Evolutionary conservation across 176 grass and related monocot genomes (phyloP).

Genomic region (Cenchrus americanus): DNA sequence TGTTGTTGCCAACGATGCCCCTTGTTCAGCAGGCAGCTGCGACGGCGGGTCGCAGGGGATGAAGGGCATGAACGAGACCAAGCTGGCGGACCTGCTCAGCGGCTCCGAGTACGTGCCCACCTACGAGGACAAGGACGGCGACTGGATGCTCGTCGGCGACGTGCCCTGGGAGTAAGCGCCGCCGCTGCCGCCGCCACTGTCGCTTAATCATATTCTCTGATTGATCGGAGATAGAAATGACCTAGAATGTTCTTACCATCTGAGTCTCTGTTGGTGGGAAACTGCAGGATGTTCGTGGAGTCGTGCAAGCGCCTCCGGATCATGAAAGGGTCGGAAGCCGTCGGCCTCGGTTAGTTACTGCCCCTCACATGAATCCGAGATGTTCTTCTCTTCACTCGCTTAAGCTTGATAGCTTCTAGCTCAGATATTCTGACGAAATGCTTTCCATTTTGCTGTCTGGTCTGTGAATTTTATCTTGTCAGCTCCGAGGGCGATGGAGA

Average conservation of each 20-base stretch:
- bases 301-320: conserved; percentile 86
- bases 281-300: conserved; percentile 79
- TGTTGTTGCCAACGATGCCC: no score
- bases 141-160: conserved; percentile 99
- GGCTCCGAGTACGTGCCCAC: conserved; percentile 90
- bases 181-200: no score
- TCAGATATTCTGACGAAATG: background rate
- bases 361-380: background rate
- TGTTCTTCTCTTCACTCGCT: background rate
- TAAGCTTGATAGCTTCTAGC: no score
- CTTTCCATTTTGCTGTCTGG: background rate
- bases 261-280: background rate
- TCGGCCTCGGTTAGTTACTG: conserved; percentile 62
- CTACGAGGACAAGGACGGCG: conserved; percentile 99
- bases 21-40: conserved; percentile 13
- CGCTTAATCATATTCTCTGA: no score
- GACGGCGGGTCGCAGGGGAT: conserved; percentile 32
- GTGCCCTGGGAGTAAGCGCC: conserved; percentile 89
- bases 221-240: no score
- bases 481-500: conserved; percentile 81
- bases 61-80: conserved; percentile 47
- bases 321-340: conserved; percentile 89
- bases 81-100: conserved; percentile 47
- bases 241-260: background rate
- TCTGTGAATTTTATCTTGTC: background rate